A percentile compares a stretch with the other conserved stretches of the same genome.
Conservation (phyloP, 495 filamentous ascomycete genomes). For the Polyplosphaeria fusca region DNA sequence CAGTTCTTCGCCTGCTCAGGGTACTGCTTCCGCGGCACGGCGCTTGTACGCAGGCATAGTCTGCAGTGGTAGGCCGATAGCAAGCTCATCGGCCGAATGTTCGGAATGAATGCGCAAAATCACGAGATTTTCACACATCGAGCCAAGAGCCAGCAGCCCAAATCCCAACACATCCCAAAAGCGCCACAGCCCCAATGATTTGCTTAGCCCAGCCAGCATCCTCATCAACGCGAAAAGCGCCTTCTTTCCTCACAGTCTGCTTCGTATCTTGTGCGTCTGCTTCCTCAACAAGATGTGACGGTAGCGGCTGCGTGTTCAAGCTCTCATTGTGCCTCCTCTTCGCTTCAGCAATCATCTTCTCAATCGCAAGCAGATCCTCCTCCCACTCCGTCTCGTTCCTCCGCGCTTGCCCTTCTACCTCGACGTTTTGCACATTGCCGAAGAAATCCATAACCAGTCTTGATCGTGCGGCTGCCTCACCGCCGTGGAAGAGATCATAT, state of each 20-base stretch:
- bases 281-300: conserved; percentile 41
- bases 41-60: too few relatives aligned
- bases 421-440: conserved; percentile 95
- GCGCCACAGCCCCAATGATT: conserved; percentile 58
- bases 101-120: too few relatives aligned
- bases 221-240: conserved; percentile 62
- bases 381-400: conserved; percentile 32
- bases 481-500: conserved; percentile 87
- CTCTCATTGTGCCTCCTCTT: conserved; percentile 34
- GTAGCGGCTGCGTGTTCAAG: conserved; percentile 33
- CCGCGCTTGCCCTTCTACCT: conserved; percentile 58
- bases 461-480: conserved; percentile 66
- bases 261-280: conserved; percentile 26
- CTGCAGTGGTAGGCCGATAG: too few relatives aligned
- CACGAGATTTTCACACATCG: too few relatives aligned
- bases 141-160: conserved; percentile 61
- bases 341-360: conserved; percentile 32
- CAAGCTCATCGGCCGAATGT: too few relatives aligned
- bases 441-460: conserved; percentile 93
- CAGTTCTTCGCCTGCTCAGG: too few relatives aligned
- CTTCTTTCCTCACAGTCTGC: conserved; percentile 43
- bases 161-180: conserved; percentile 63
- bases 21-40: too few relatives aligned
- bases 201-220: conserved; percentile 70
- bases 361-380: conserved; percentile 31